phyloP scores from a whole-genome alignment of 345 rosid species.

The Eucalyptus marginata region DNA sequence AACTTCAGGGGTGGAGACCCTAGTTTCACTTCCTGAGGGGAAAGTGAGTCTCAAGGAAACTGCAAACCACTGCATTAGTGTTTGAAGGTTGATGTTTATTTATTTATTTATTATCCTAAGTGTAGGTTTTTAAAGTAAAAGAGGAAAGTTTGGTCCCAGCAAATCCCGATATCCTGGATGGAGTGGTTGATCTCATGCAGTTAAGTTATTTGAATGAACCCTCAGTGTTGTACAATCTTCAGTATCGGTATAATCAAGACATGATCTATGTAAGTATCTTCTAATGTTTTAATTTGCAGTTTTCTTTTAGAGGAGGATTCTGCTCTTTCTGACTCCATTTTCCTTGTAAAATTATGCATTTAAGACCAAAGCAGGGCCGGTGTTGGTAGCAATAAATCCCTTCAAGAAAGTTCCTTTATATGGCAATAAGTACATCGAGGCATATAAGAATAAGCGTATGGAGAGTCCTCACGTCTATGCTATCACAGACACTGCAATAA shows the following conservation, averaged over 20 bases:
- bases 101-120: not conserved
- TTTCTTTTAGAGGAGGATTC: not conserved
- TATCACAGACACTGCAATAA: constrained; percentile 91
- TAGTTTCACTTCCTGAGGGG: constrained; percentile 62
- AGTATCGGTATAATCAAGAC: constrained; percentile 75
- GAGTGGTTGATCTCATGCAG: constrained; percentile 97
- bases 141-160: constrained; percentile 71
- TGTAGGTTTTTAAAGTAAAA: constrained; percentile 58
- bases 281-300: not conserved
- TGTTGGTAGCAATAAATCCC: constrained; percentile 94
- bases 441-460: constrained; percentile 61
- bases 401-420: constrained; percentile 84
- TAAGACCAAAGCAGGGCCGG: constrained; percentile 98
- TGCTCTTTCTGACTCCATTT: not conserved
- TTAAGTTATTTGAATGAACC: constrained; percentile 98
- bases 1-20: constrained; percentile 53
- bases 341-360: constrained; percentile 1
- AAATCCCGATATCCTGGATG: constrained; percentile 98
- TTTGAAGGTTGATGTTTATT: not conserved
- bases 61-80: not conserved
- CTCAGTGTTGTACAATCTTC: constrained; percentile 84
- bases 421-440: constrained; percentile 72
- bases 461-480: constrained; percentile 96
- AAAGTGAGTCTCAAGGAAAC: constrained; percentile 41
- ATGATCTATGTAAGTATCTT: constrained; percentile 77